Evolutionary conservation across 23 red algal genomes (phyloP).

Genomic region (Gracilaria vermiculophylla): DNA sequence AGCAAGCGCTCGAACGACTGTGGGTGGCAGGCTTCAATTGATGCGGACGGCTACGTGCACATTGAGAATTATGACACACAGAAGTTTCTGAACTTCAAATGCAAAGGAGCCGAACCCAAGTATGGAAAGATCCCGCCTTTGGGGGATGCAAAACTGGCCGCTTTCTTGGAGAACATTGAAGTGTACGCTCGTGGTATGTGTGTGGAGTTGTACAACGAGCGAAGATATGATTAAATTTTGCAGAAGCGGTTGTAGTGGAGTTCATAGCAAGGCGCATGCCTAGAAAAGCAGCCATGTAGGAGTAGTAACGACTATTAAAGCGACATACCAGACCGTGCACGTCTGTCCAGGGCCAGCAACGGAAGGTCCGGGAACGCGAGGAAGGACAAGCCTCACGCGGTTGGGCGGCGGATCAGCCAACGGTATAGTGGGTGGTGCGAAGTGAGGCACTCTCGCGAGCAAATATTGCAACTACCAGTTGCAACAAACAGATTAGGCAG

Average conservation of each 20-base stretch:
- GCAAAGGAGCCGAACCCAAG: constrained; percentile 33
- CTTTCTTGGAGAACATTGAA: constrained; percentile 34
- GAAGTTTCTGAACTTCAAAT: constrained; percentile 15
- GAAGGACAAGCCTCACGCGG: too few relatives aligned
- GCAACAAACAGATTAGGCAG: too few relatives aligned
- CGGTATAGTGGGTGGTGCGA: too few relatives aligned
- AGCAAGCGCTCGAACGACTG: neutral
- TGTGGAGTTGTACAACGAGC: constrained; percentile 19
- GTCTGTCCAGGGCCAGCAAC: too few relatives aligned
- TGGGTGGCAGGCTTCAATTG: constrained; percentile 44
- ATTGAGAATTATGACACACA: constrained; percentile 39
- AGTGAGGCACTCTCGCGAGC: too few relatives aligned
- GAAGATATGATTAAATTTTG: neutral
- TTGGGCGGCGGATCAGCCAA: too few relatives aligned
- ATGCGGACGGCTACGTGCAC: constrained; percentile 29
- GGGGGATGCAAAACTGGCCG: constrained; percentile 34
- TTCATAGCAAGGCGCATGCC: neutral
- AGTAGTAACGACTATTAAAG: too few relatives aligned
- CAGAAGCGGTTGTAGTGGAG: neutral
- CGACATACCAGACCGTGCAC: too few relatives aligned
- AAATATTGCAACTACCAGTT: too few relatives aligned
- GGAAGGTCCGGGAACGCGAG: too few relatives aligned
- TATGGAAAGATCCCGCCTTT: constrained; percentile 31
- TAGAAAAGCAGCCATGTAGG: too few relatives aligned
- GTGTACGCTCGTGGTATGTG: neutral